A percentile compares a stretch with the other conserved stretches of the same genome.
Conservation (phyloP, 2,329 filamentous ascomycete genomes). For the Diaporthe australafricana region DNA sequence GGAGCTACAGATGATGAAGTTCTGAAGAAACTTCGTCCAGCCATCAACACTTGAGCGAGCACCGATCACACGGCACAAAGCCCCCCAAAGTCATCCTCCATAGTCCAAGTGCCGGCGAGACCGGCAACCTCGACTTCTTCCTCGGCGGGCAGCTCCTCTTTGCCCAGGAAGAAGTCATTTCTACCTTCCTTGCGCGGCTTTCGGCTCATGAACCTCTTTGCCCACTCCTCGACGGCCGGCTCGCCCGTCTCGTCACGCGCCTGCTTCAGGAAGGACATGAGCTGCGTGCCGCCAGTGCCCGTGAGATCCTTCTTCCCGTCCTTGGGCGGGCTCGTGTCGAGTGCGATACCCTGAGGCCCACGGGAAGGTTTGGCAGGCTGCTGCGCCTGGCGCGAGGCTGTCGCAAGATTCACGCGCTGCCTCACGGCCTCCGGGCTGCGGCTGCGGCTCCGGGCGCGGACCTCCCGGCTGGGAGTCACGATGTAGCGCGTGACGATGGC, state of each 20-base stretch:
- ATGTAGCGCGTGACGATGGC: conserved; percentile 97
- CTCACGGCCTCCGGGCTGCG: conserved; percentile 65
- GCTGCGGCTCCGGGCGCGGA: conserved; percentile 72
- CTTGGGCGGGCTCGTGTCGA: conserved; percentile 40
- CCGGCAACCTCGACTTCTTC: conserved; percentile 69
- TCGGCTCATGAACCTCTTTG: conserved; percentile 67
- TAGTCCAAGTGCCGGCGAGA: conserved; percentile 87
- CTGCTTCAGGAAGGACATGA: conserved; percentile 97
- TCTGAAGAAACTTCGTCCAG: background rate
- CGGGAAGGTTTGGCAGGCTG: conserved; percentile 30
- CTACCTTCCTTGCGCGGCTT: conserved; percentile 61
- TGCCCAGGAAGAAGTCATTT: conserved; percentile 69
- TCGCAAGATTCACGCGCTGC: conserved; percentile 70
- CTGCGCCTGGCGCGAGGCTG: conserved; percentile 61
- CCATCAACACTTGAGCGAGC: background rate
- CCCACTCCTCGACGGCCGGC: conserved; percentile 80
- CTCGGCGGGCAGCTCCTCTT: conserved; percentile 60
- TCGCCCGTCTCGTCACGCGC: conserved; percentile 96
- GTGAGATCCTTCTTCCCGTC: conserved; percentile 72
- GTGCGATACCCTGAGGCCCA: conserved; percentile 43
- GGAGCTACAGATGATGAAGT: background rate
- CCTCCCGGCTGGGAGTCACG: conserved; percentile 85
- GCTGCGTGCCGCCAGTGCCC: conserved; percentile 91
- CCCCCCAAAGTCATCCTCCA: conserved; percentile 81
- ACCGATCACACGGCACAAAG: conserved; percentile 63